Conservation (phyloP, 2,329 filamentous ascomycete genomes). For the Proliferodiscus dingleyae region DNA sequence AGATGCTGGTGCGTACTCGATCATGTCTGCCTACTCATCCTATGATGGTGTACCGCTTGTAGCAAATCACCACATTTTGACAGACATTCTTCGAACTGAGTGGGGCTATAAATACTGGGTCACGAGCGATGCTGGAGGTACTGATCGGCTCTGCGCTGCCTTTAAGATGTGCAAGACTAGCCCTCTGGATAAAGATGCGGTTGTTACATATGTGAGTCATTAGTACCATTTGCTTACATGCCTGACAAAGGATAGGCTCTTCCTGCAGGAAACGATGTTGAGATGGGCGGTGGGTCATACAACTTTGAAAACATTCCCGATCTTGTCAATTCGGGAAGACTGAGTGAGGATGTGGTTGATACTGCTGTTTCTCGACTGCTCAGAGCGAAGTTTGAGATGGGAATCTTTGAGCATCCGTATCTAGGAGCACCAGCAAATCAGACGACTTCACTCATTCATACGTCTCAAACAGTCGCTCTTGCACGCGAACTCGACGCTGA, state of each 20-base stretch:
- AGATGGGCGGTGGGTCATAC: conserved; percentile 73
- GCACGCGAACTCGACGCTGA: conserved; percentile 74
- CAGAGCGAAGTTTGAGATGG: conserved; percentile 62
- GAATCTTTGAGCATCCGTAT: conserved; percentile 68
- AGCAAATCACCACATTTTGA: conserved; percentile 60
- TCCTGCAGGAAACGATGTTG: conserved; percentile 65
- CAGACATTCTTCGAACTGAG: conserved; percentile 63
- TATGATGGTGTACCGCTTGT: conserved; percentile 69
- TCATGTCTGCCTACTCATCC: conserved; percentile 72
- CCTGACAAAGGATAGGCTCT: conserved; percentile 41
- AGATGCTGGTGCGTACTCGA: conserved; percentile 59
- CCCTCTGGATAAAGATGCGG: conserved; percentile 59
- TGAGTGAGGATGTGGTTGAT: conserved; percentile 57
- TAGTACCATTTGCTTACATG: background rate
- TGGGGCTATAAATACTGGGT: conserved; percentile 70
- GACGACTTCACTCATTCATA: conserved; percentile 57
- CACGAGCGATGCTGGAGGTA: conserved; percentile 64
- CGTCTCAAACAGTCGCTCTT: conserved; percentile 60
- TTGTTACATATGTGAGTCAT: conserved; percentile 49
- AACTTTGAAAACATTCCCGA: conserved; percentile 63
- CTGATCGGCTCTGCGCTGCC: conserved; percentile 58
- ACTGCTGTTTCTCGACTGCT: conserved; percentile 61
- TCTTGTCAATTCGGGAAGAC: conserved; percentile 55
- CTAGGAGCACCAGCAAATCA: conserved; percentile 51
- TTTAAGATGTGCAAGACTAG: conserved; percentile 59